Conservation (phyloP, 1,284 basidiomycete genomes). For the Fomitiporia mediterranea region DNA sequence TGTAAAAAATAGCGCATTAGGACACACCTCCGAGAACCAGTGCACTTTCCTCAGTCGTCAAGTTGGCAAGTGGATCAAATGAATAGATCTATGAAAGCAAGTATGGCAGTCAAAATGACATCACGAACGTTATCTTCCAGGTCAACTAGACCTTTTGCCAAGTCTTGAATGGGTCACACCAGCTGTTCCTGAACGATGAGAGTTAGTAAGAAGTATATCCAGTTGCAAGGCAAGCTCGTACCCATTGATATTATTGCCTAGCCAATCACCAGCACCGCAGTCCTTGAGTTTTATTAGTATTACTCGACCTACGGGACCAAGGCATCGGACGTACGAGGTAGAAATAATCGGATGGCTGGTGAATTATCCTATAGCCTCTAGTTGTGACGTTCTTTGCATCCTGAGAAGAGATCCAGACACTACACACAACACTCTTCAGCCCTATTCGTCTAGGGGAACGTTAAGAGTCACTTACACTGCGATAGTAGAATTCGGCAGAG, state of each 20-base stretch:
- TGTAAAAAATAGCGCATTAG: background rate
- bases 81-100: constrained; percentile 33
- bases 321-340: constrained; percentile 49
- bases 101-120: constrained; percentile 1
- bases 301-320: constrained; percentile 36
- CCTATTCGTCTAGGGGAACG: background rate
- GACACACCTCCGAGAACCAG: constrained; percentile 36
- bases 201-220: constrained; percentile 1
- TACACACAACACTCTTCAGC: background rate
- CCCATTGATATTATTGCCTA: constrained; percentile 27
- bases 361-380: constrained; percentile 47
- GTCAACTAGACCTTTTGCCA: constrained; percentile 39
- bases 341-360: constrained; percentile 53
- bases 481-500: constrained; percentile 34
- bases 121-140: constrained; percentile 25
- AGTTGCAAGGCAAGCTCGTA: background rate
- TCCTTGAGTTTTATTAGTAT: constrained; percentile 24
- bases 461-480: constrained; percentile 28
- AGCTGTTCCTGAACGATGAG: constrained; percentile 26
- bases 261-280: constrained; percentile 44
- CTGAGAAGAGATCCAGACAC: constrained; percentile 43
- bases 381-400: constrained; percentile 39
- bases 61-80: constrained; percentile 45
- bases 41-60: constrained; percentile 25
- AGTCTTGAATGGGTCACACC: constrained; percentile 54